Percentiles rank a stretch among this genome's conserved stretches.
These are phyloP conservation scores for Senecio squalidus DNA, from an alignment of 140 eudicot species.

Conservation along the genomic window DNA sequence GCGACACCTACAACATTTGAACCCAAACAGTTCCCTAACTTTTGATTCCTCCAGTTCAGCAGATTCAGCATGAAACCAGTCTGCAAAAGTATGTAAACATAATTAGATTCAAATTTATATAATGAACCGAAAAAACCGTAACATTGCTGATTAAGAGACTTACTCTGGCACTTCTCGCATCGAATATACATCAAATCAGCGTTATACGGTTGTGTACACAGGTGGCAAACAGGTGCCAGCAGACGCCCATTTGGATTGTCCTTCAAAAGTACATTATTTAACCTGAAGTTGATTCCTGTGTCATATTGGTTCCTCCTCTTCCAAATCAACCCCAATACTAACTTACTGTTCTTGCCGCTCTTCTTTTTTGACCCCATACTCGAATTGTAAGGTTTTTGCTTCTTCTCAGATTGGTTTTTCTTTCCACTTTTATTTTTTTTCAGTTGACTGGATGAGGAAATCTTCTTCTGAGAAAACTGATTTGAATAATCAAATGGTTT, in stretches of 20 bases:
- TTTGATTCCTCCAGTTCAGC: constrained; percentile 65
- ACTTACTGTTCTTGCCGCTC: constrained; percentile 19
- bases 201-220: constrained; percentile 61
- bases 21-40: constrained; percentile 51
- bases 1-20: constrained; percentile 86
- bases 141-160: constrained; percentile 12
- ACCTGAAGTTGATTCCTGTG: constrained; percentile 61
- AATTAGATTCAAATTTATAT: background rate
- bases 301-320: constrained; percentile 40
- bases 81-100: constrained; percentile 39
- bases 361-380: background rate
- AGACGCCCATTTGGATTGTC: constrained; percentile 42
- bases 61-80: constrained; percentile 91
- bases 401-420: constrained; percentile 26
- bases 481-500: constrained; percentile 25
- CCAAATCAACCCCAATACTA: constrained; percentile 79
- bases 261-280: constrained; percentile 44
- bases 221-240: constrained; percentile 42
- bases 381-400: constrained; percentile 23
- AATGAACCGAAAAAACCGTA: background rate
- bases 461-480: constrained; percentile 21
- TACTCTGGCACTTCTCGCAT: constrained; percentile 68
- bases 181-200: constrained; percentile 64
- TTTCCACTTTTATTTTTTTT: constrained; percentile 21
- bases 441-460: constrained; percentile 9